Conservation (phyloP, 2,329 filamentous ascomycete species). For the Colletotrichum gigasporum region DNA sequence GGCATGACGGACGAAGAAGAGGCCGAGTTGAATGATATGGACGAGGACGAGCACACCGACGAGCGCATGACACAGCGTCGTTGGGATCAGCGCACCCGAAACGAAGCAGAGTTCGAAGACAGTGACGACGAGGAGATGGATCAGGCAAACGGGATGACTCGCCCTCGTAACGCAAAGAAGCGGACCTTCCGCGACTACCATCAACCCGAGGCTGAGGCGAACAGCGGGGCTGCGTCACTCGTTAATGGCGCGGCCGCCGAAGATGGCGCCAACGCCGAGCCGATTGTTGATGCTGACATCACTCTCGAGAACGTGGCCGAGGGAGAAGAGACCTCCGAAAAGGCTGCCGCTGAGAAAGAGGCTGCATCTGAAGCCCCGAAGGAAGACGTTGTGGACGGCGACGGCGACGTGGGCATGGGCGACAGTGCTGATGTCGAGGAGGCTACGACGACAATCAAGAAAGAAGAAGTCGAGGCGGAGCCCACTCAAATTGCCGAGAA, state of each 20-base stretch:
- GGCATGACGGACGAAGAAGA: slow-evolving; percentile 75
- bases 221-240: slow-evolving; percentile 50
- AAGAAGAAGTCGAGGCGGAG: slow-evolving; percentile 48
- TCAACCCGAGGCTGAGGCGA: slow-evolving; percentile 50
- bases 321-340: slow-evolving; percentile 21
- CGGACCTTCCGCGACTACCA: slow-evolving; percentile 63
- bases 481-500: slow-evolving; percentile 41
- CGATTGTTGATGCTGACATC: slow-evolving; percentile 34
- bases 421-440: slow-evolving; percentile 45
- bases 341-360: slow-evolving; percentile 22
- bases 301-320: slow-evolving; percentile 47
- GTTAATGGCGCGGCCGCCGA: slow-evolving; percentile 45
- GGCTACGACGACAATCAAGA: slow-evolving; percentile 46
- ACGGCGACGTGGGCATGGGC: slow-evolving; percentile 63
- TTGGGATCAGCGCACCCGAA: slow-evolving; percentile 81
- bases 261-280: slow-evolving; percentile 36
- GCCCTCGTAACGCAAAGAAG: slow-evolving; percentile 54
- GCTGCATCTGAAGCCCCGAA: slow-evolving; percentile 27
- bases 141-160: slow-evolving; percentile 75
- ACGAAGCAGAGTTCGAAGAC: slow-evolving; percentile 84
- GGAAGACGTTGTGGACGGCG: slow-evolving; percentile 50
- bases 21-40: slow-evolving; percentile 72
- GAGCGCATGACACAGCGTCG: slow-evolving; percentile 81
- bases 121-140: slow-evolving; percentile 90
- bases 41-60: slow-evolving; percentile 89